A percentile compares a stretch with the other conserved stretches of the same genome.
phyloP scores from a whole-genome alignment of 768 basidiomycete genomes.

The Suillus brevipes region DNA sequence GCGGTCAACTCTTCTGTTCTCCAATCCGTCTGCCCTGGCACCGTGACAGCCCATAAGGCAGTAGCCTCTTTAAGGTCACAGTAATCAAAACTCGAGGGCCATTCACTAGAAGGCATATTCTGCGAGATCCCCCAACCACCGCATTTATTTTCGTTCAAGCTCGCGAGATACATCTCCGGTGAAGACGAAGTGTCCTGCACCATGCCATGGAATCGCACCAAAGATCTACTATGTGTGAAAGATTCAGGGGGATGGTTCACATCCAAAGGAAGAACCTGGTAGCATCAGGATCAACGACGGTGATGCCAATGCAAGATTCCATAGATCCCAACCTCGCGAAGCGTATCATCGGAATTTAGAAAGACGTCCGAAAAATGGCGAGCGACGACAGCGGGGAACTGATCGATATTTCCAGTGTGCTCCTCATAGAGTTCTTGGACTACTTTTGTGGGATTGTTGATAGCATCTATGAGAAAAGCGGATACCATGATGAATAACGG shows the following conservation, averaged over 20 bases:
- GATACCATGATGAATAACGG: slow-evolving; percentile 47
- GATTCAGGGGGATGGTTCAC: slow-evolving; percentile 47
- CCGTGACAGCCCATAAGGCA: slow-evolving; percentile 70
- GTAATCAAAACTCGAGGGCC: slow-evolving; percentile 37
- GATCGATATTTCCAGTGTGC: slow-evolving; percentile 19
- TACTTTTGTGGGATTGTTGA: slow-evolving; percentile 48
- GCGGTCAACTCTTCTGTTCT: slow-evolving; percentile 34
- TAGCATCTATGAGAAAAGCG: slow-evolving; percentile 46
- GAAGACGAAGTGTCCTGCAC: slow-evolving; percentile 79
- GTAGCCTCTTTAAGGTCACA: slow-evolving; percentile 59
- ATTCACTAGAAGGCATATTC: slow-evolving; percentile 18
- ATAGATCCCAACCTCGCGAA: slow-evolving; percentile 37
- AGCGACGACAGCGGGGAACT: slow-evolving; percentile 45
- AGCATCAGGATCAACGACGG: neutral
- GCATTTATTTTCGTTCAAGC: slow-evolving; percentile 39
- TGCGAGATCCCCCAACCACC: slow-evolving; percentile 78
- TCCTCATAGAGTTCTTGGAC: slow-evolving; percentile 49
- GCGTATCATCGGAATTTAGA: slow-evolving; percentile 36
- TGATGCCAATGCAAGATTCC: neutral
- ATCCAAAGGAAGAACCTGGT: slow-evolving; percentile 60
- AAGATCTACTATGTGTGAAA: slow-evolving; percentile 49
- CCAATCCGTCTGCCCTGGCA: slow-evolving; percentile 72
- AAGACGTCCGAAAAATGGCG: slow-evolving; percentile 50
- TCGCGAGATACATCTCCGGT: slow-evolving; percentile 70
- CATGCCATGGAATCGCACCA: slow-evolving; percentile 77